Conservation (phyloP, 257 asterid species). For the Solanum stenotomum region DNA sequence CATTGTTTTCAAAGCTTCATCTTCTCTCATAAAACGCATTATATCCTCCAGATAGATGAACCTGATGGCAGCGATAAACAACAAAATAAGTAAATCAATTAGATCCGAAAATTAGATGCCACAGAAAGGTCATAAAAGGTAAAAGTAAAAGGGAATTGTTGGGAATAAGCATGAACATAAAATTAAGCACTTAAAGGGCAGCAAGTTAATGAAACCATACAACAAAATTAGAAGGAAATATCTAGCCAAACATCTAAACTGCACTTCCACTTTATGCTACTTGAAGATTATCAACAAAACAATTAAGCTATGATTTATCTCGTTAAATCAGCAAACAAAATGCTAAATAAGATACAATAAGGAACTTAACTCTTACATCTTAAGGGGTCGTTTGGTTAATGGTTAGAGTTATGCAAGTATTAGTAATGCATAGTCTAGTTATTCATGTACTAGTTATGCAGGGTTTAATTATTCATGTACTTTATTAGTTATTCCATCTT, state of each 20-base stretch:
- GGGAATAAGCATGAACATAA: background rate
- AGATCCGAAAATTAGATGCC: background rate
- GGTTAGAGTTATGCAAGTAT: background rate
- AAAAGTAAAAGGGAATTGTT: background rate
- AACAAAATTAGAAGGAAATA: background rate
- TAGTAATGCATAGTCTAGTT: background rate
- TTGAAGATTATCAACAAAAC: background rate
- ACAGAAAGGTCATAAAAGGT: background rate
- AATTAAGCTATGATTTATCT: background rate
- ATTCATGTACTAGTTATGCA: background rate
- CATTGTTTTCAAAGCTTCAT: conserved; percentile 62
- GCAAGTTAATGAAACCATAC: background rate
- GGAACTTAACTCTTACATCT: background rate
- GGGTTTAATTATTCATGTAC: background rate
- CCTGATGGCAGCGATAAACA: conserved; percentile 21
- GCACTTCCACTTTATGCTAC: background rate
- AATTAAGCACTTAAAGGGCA: background rate
- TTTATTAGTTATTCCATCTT: background rate
- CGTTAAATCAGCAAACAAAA: background rate
- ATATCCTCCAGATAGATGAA: conserved; percentile 56
- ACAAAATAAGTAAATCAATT: background rate
- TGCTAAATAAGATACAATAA: background rate
- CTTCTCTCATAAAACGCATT: conserved; percentile 77
- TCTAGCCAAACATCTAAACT: background rate
- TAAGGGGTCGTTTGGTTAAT: background rate